Conservation (phyloP, 148 eudicot genomes). For the Amaranthus hypochondriacus region DNA sequence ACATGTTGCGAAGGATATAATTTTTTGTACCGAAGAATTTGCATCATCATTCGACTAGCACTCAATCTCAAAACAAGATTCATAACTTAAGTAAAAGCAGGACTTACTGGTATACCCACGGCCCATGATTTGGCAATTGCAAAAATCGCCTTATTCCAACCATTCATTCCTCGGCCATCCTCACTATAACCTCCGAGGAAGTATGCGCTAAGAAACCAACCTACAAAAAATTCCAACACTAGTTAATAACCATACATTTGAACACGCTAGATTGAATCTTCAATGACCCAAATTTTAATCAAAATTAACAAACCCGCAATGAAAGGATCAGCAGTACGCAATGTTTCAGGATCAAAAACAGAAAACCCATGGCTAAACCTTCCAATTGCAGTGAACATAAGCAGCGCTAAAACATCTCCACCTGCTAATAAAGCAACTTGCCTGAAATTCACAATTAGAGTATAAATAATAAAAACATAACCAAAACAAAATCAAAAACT, state of each 20-base stretch:
- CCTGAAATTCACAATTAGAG: conserved; percentile 34
- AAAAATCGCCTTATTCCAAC: conserved; percentile 56
- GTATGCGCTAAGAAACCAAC: conserved; percentile 92
- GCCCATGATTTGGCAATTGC: conserved; percentile 92
- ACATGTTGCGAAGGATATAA: not conserved
- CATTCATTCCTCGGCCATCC: conserved; percentile 87
- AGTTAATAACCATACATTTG: not conserved
- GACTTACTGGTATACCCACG: conserved; percentile 75
- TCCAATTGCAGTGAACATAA: conserved; percentile 79
- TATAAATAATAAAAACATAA: not conserved
- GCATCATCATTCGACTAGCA: not conserved
- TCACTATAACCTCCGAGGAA: conserved; percentile 86
- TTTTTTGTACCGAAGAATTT: not conserved
- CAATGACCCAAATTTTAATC: not conserved
- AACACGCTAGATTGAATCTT: not conserved
- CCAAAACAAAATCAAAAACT: not conserved
- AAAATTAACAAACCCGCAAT: conserved; percentile 59
- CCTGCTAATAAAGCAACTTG: conserved; percentile 76
- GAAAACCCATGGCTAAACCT: conserved; percentile 91
- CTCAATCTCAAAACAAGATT: not conserved
- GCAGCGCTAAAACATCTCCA: conserved; percentile 83
- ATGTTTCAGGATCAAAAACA: conserved; percentile 69
- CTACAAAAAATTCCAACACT: conserved; percentile 34
- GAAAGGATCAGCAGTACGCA: conserved; percentile 89
- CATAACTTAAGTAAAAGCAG: not conserved